Evolutionary conservation across 2,329 filamentous ascomycete species (phyloP), one percentile per base, ranked within the genome.

Genomic region (Metarhizium rileyi): DNA sequence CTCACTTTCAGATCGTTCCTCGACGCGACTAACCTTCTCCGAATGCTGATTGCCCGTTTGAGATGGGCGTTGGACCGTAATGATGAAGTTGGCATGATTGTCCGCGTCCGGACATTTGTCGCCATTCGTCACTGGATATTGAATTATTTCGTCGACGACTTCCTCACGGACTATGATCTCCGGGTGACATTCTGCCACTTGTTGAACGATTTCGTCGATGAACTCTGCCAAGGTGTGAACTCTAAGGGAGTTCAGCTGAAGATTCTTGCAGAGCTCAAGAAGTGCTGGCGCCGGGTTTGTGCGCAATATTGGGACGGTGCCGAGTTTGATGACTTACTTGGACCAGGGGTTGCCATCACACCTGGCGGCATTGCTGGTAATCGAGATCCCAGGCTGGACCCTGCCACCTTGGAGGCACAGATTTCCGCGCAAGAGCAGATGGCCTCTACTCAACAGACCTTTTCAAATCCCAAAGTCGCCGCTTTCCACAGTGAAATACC

Each of bases 141-240:
- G 54, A 98, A 98, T 65, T 98, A 98, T 66, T 98, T 97, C 57
- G 77, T 87, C 49, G 93, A 98, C 62, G 93, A 98, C 63, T 98
- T 95, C 63, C 80, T 94, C 38, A 68, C 84, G 23, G 82, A 90
- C 62, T 83, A 85, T 61, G 72, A 78, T 42, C 73, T 97, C 28
- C 83, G 91, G 8, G 72, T 78, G 5, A 79, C 80, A 16, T 96
- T 96, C 62, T 96, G 91, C 67, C 74, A 82, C 28, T 74, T 90
- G 8, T 75, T 96, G 51, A 96, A 97, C 63, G 71, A 75, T 46
- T 76, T 84, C 43, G 75, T 80, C 4, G 70, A 75, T 16, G 79
- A 83, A 52, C 61, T 83, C 8, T 70, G 71, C 0, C 65, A 71
- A 40, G 69, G 76, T 18, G 58, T 63, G 2, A 60, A 62, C 33